These are phyloP conservation scores for Microcyclosporella mali DNA, from an alignment of 2,329 filamentous ascomycete species.

Conservation along the genomic window DNA sequence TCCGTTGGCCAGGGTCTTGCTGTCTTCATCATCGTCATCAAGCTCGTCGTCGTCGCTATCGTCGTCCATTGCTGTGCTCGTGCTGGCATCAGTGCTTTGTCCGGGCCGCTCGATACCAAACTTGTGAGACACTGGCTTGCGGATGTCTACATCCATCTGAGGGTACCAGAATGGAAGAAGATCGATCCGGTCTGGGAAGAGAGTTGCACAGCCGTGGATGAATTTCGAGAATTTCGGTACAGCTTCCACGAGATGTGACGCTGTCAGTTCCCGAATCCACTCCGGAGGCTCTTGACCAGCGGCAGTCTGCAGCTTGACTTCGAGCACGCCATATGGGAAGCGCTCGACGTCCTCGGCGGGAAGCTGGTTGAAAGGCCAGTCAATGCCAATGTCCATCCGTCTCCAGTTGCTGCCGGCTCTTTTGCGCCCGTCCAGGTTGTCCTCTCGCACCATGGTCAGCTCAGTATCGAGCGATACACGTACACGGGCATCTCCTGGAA, in stretches of 20 bases:
- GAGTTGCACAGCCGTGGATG: constrained; percentile 83
- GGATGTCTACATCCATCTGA: constrained; percentile 96
- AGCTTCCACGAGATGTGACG: constrained; percentile 94
- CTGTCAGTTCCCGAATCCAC: constrained; percentile 90
- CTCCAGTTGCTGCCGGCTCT: constrained; percentile 88
- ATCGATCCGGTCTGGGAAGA: constrained; percentile 83
- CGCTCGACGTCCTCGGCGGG: constrained; percentile 77
- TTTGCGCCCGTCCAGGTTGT: constrained; percentile 76
- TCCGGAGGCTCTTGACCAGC: constrained; percentile 89
- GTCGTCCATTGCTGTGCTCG: constrained; percentile 70
- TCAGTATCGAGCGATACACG: constrained; percentile 96
- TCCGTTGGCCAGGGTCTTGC: constrained; percentile 47
- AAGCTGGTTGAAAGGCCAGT: constrained; percentile 87
- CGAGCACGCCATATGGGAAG: constrained; percentile 92
- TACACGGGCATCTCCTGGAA: constrained; percentile 90
- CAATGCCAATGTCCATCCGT: constrained; percentile 93
- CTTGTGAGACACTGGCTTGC: constrained; percentile 79
- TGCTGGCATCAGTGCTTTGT: constrained; percentile 67
- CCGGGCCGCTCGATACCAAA: constrained; percentile 84
- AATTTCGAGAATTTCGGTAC: constrained; percentile 99
- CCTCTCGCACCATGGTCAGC: constrained; percentile 88
- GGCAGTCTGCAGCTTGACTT: constrained; percentile 97
- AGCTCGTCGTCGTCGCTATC: constrained; percentile 64
- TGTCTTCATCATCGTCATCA: constrained; percentile 35
- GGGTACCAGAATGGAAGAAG: constrained; percentile 95